A percentile compares a stretch with the other conserved stretches of the same genome.
phyloP scores from a whole-genome alignment of 108 stramenopile species.

The Skeletonema marinoi region DNA sequence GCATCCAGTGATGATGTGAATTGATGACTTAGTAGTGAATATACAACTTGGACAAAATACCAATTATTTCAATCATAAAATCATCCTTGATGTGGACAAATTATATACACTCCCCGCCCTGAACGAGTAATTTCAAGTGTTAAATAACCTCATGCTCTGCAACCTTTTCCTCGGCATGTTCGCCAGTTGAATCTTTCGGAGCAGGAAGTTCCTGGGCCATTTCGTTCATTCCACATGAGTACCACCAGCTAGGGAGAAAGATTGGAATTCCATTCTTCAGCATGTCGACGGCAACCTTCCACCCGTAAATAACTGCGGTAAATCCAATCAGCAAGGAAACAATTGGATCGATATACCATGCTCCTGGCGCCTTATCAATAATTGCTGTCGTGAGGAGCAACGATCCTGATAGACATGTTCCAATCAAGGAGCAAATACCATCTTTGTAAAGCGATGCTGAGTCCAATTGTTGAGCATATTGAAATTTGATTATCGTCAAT shows the following conservation, averaged over 20 bases:
- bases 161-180: neutral
- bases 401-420: slow-evolving; percentile 62
- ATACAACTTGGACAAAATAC: neutral
- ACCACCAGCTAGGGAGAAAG: slow-evolving; percentile 34
- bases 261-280: slow-evolving; percentile 31
- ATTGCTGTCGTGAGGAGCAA: slow-evolving; percentile 69
- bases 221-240: neutral
- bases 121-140: neutral
- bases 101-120: neutral
- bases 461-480: slow-evolving; percentile 55
- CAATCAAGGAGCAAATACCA: slow-evolving; percentile 79
- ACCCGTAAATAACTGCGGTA: slow-evolving; percentile 54
- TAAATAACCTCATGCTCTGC: slow-evolving; percentile 13
- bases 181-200: neutral
- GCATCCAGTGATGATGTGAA: slow-evolving; percentile 1
- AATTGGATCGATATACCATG: slow-evolving; percentile 79
- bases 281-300: slow-evolving; percentile 44
- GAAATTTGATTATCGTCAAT: slow-evolving; percentile 70
- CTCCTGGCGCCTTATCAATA: slow-evolving; percentile 43
- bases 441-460: slow-evolving; percentile 72
- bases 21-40: neutral
- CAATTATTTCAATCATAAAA: neutral
- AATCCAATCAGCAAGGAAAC: slow-evolving; percentile 71
- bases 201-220: slow-evolving; percentile 3
- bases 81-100: neutral